Evolutionary conservation across 352 stramenopile genomes (phyloP).

Genomic region (Phytophthora rubi): DNA sequence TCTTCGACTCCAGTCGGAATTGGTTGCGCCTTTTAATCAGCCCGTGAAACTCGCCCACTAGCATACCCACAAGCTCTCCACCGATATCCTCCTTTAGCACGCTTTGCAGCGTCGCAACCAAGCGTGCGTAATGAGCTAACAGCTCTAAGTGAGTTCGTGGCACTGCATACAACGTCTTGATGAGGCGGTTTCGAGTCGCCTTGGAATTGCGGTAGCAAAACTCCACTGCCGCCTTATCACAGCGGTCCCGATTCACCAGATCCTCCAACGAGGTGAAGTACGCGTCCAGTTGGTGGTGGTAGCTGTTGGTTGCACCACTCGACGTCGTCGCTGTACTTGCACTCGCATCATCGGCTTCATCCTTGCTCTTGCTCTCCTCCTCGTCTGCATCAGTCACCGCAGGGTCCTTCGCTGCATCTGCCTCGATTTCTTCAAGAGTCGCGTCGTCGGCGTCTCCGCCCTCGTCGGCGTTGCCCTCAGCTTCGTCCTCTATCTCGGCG

Average conservation of each 20-base stretch:
- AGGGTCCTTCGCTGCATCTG: constrained; percentile 20
- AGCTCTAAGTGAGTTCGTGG: constrained; percentile 94
- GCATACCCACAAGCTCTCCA: constrained; percentile 88
- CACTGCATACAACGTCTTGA: constrained; percentile 94
- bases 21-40: constrained; percentile 94
- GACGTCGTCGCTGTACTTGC: constrained; percentile 5
- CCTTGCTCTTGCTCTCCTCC: constrained; percentile 32
- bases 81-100: constrained; percentile 93
- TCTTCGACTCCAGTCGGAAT: constrained; percentile 93
- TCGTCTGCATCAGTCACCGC: constrained; percentile 21
- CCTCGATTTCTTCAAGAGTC: constrained; percentile 23
- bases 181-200: constrained; percentile 88
- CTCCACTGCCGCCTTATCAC: constrained; percentile 95
- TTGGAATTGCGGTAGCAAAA: constrained; percentile 98
- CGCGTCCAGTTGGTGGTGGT: constrained; percentile 95
- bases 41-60: constrained; percentile 96
- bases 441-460: constrained; percentile 19
- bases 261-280: constrained; percentile 93
- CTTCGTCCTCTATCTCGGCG: constrained; percentile 44
- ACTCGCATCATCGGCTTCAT: constrained; percentile 11
- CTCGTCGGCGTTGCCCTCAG: constrained; percentile 45
- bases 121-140: constrained; percentile 94
- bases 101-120: constrained; percentile 93
- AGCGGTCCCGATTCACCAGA: constrained; percentile 93
- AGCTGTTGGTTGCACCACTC: constrained; percentile 43